These are phyloP conservation scores for Pythium oligandrum DNA, from an alignment of 352 stramenopile species.

Conservation along the genomic window DNA sequence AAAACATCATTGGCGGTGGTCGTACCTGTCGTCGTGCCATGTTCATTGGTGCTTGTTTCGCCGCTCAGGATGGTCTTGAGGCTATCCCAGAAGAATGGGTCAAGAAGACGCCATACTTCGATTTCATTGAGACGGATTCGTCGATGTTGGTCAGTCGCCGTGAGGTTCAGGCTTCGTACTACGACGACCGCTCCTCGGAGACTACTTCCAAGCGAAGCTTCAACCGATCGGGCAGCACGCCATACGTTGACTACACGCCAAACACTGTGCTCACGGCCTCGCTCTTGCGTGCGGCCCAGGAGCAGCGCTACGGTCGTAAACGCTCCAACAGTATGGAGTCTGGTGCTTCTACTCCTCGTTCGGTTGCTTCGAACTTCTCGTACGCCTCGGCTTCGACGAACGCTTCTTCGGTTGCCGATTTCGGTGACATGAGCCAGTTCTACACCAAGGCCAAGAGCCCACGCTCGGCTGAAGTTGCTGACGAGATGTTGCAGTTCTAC, in stretches of 20 bases:
- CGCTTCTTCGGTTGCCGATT: conserved; percentile 64
- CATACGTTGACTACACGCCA: conserved; percentile 59
- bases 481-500: conserved; percentile 24
- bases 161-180: conserved; percentile 46
- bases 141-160: conserved; percentile 58
- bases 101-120: conserved; percentile 78
- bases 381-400: conserved; percentile 69
- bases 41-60: conserved; percentile 82
- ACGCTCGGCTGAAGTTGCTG: conserved; percentile 15
- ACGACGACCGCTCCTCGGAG: conserved; percentile 34
- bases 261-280: conserved; percentile 43
- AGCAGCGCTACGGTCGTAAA: conserved; percentile 17
- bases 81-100: conserved; percentile 68
- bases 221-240: conserved; percentile 22
- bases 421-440: conserved; percentile 80
- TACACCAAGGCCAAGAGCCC: conserved; percentile 31
- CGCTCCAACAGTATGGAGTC: conserved; percentile 69
- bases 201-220: conserved; percentile 30
- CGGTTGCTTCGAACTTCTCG: conserved; percentile 70
- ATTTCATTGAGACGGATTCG: conserved; percentile 76
- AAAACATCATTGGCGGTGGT: conserved; percentile 80
- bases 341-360: conserved; percentile 55
- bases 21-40: conserved; percentile 73
- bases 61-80: conserved; percentile 63
- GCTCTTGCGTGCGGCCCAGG: conserved; percentile 19